Evolutionary conservation across 1,139 yeast species (phyloP), one percentile per base, ranked within the genome.

Genomic region (Lodderomyces pseudojiufengensis): DNA sequence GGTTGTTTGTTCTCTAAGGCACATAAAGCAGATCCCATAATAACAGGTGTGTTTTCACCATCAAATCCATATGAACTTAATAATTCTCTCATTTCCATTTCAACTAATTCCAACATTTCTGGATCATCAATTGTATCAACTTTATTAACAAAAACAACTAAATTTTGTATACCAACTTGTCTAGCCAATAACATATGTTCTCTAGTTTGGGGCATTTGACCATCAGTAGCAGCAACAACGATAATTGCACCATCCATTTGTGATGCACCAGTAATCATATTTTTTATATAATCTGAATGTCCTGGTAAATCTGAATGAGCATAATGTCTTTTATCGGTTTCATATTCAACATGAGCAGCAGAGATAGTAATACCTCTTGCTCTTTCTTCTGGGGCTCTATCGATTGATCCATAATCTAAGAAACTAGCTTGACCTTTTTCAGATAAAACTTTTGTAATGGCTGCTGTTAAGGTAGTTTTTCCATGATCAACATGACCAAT

Each of bases 241-340:
- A 92, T 90, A 56, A 92, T 90, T 51, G 97, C 98, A 76, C 97
- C 97, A 65, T 92, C 98, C 97, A 90, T 90, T 67, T 92, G 96
- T 54, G 97, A 96, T 55, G 97, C 97, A 81, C 97, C 97, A 50
- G 97, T 87, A 67, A 92, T 92, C 97, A 92, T 92, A 67, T 90
- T 90, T 76, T 92, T 92, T 68, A 92, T 92, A 69, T 90, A 92
- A 77, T 92, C 97, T 48, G 95, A 95, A 78, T 92, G 98, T 55
- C 98, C 98, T 42, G 43, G 43, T 32, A 37, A 35, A 23, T 36
- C 32, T 21, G 34, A 31, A 64, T 90, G 97, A 48, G 97, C 88
- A 61, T 87, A 87, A 68, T 88, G 97, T 69, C 96, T 84, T 61
- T 82, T 84, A 24, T 72, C 88, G 43, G 97, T 88, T 65, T 85